phyloP scores from a whole-genome alignment of 768 basidiomycete genomes.

The Fomitopsis serialis region DNA sequence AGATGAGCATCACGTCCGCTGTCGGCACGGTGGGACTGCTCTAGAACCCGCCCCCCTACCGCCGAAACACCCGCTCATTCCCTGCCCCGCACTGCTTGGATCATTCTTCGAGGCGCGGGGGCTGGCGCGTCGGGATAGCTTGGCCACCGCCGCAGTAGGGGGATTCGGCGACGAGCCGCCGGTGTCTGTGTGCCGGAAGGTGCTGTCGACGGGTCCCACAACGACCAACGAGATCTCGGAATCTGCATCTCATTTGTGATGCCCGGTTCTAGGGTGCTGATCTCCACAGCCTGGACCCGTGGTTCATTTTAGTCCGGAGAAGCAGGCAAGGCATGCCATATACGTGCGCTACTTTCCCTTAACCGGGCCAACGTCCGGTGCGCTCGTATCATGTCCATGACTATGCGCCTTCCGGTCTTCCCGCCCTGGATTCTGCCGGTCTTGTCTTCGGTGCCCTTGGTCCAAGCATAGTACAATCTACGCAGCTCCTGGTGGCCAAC shows the following conservation, averaged over 20 bases:
- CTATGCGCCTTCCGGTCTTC: background rate
- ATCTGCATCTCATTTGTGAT: slow-evolving; percentile 8
- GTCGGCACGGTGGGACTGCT: background rate
- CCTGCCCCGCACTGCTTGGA: background rate
- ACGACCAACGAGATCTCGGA: slow-evolving; percentile 2
- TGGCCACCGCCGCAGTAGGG: too few species aligned
- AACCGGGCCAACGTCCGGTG: background rate
- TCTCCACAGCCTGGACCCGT: slow-evolving; percentile 5
- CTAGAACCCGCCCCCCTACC: too few species aligned
- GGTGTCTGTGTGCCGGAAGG: background rate
- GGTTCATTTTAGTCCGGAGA: background rate
- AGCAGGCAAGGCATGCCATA: background rate
- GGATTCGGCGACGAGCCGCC: background rate
- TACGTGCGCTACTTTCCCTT: background rate
- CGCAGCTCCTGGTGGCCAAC: background rate
- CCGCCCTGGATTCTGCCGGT: background rate
- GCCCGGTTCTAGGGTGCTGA: slow-evolving; percentile 7
- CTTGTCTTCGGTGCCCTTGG: background rate
- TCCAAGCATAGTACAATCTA: background rate
- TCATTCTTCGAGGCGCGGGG: background rate
- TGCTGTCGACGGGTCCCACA: slow-evolving; percentile 1
- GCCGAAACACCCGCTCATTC: background rate
- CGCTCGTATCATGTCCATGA: background rate
- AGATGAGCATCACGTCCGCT: background rate
- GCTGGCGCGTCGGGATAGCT: background rate